A percentile compares a stretch with the other conserved stretches of the same genome.
phyloP scores from a whole-genome alignment of 441 rosid species.

The Aleurites moluccanus region DNA sequence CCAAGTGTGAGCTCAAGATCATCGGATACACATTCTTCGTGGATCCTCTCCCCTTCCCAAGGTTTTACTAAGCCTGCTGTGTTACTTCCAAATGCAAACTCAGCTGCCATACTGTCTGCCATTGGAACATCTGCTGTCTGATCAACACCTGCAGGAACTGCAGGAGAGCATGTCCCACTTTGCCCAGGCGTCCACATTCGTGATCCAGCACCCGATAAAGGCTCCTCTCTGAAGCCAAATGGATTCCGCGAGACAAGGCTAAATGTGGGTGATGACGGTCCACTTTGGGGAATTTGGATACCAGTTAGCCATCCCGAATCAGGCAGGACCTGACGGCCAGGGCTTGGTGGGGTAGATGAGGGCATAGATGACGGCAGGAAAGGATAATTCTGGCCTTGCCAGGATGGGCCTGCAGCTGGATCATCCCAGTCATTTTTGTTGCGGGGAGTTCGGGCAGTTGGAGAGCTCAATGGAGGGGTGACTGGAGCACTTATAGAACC shows the following conservation, averaged over 20 bases:
- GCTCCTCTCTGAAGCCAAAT: slow-evolving; percentile 58
- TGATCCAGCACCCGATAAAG: slow-evolving; percentile 57
- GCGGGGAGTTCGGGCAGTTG: slow-evolving; percentile 64
- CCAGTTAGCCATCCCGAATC: slow-evolving; percentile 83
- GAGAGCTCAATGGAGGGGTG: slow-evolving; percentile 87
- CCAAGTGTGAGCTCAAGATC: slow-evolving; percentile 97
- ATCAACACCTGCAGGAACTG: slow-evolving; percentile 69
- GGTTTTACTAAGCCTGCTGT: slow-evolving; percentile 72
- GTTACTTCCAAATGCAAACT: slow-evolving; percentile 82
- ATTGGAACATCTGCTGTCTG: slow-evolving; percentile 74
- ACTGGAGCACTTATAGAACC: slow-evolving; percentile 98
- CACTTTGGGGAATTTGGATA: slow-evolving; percentile 74
- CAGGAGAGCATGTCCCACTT: slow-evolving; percentile 92
- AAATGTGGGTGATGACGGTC: slow-evolving; percentile 92
- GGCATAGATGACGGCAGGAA: slow-evolving; percentile 67
- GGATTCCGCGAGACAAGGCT: slow-evolving; percentile 76
- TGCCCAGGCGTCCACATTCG: slow-evolving; percentile 96
- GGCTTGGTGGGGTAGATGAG: slow-evolving; percentile 81
- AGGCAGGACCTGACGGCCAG: slow-evolving; percentile 61
- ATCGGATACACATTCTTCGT: slow-evolving; percentile 81
- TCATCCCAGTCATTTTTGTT: slow-evolving; percentile 65
- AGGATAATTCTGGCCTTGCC: slow-evolving; percentile 47
- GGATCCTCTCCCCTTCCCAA: slow-evolving; percentile 98
- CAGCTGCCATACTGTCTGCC: slow-evolving; percentile 72
- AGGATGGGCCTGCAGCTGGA: slow-evolving; percentile 41